Evolutionary conservation across 805 yeast species (phyloP).

Genomic region (Cyberlindnera bimundalis): DNA sequence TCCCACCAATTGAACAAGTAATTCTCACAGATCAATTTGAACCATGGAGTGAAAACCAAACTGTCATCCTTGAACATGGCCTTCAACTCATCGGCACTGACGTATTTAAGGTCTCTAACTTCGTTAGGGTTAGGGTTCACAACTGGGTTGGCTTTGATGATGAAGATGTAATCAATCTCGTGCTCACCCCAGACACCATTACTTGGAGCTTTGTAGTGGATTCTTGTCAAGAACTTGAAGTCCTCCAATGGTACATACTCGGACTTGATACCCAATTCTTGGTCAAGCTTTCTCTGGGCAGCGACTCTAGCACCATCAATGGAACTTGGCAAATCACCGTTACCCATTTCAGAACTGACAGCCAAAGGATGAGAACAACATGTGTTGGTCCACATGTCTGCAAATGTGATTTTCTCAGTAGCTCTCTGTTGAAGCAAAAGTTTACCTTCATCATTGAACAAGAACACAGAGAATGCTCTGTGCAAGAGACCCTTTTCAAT

Average conservation of each 20-base stretch:
- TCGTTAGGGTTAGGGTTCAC: constrained; percentile 72
- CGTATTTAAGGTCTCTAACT: constrained; percentile 78
- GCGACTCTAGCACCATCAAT: constrained; percentile 80
- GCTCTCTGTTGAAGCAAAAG: constrained; percentile 94
- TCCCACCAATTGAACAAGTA: constrained; percentile 95
- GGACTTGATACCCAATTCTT: constrained; percentile 81
- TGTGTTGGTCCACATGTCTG: constrained; percentile 97
- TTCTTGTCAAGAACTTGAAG: constrained; percentile 85
- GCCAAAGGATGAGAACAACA: constrained; percentile 98
- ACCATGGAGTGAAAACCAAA: constrained; percentile 96
- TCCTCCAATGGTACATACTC: constrained; percentile 56
- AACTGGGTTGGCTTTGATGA: constrained; percentile 55
- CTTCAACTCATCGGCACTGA: constrained; percentile 61
- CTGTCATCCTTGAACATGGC: constrained; percentile 66
- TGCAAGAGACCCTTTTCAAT: constrained; percentile 85
- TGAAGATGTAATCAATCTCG: constrained; percentile 91
- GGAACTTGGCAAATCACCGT: constrained; percentile 48
- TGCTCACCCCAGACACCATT: constrained; percentile 94
- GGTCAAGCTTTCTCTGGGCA: constrained; percentile 88
- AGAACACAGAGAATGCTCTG: constrained; percentile 94
- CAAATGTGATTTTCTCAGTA: constrained; percentile 92
- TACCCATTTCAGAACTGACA: constrained; percentile 75
- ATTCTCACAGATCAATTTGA: constrained; percentile 88
- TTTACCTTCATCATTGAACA: constrained; percentile 74
- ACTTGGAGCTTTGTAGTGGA: constrained; percentile 88